These are phyloP conservation scores for Pseudopyricularia cyperi DNA, from an alignment of 2,329 filamentous ascomycete genomes.

Conservation along the genomic window DNA sequence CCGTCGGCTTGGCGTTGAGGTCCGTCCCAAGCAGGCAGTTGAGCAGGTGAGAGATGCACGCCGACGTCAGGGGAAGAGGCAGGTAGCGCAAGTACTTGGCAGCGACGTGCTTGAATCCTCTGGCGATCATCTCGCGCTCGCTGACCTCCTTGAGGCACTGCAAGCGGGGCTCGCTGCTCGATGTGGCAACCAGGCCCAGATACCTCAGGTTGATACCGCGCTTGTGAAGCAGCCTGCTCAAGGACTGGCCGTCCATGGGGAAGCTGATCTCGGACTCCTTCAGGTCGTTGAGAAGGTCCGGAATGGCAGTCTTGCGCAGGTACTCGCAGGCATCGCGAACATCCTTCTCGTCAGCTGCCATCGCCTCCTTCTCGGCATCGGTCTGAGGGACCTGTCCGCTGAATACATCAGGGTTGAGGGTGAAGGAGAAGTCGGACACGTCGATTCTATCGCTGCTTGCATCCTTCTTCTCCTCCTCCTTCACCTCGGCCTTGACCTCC, in stretches of 20 bases:
- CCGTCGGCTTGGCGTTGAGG: constrained; percentile 63
- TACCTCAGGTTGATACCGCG: constrained; percentile 96
- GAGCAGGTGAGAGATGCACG: constrained; percentile 73
- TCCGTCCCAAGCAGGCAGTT: constrained; percentile 80
- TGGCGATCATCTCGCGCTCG: constrained; percentile 86
- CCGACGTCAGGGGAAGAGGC: constrained; percentile 65
- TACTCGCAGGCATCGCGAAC: constrained; percentile 75
- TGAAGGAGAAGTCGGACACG: constrained; percentile 73
- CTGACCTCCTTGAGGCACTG: constrained; percentile 65
- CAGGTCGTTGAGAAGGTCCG: constrained; percentile 75
- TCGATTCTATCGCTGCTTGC: constrained; percentile 59
- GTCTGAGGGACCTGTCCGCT: constrained; percentile 85
- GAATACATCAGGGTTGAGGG: constrained; percentile 90
- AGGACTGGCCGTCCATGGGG: constrained; percentile 93
- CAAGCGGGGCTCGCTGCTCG: constrained; percentile 59
- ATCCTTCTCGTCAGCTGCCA: constrained; percentile 73
- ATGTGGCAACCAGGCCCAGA: constrained; percentile 68
- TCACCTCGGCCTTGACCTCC: constrained; percentile 1
- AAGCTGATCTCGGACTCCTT: constrained; percentile 90
- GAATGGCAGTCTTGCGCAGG: constrained; percentile 64
- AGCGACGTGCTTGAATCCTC: constrained; percentile 87
- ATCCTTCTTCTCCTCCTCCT: constrained; percentile 23
- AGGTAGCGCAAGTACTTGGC: constrained; percentile 68
- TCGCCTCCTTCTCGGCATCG: constrained; percentile 75
- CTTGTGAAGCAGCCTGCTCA: constrained; percentile 84